Evolutionary conservation across 2,329 filamentous ascomycete species (phyloP), one percentile per base, ranked within the genome.

Genomic region (Arthrobotrys sinensis): DNA sequence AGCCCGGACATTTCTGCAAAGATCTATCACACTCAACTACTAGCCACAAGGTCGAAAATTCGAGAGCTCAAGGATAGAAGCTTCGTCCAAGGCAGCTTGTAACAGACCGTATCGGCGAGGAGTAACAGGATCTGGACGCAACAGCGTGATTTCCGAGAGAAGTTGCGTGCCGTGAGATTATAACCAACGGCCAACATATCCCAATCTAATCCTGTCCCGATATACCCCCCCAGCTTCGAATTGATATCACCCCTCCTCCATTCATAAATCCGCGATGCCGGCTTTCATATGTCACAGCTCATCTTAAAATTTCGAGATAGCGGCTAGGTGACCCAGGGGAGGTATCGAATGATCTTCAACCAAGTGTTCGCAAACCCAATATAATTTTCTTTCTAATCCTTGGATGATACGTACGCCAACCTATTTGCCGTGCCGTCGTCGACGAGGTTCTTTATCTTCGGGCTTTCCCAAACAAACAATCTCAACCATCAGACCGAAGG

Each of bases 341-440:
- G 63, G 64, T 14, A 64, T 57, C 64, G 64, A 65, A 57, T 70
- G 53, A 50, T 67, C 48, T 38, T 64, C 36, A 43, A 65, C 48
- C 55, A 69, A 69, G 65, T 57, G 72, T 62, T 75, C 43, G 34
- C 21, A 43, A 55, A 24, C 34, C 48, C 45, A 60, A 60, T 60
- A 60, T 64, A 64, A 38, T 32, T 73, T 40, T 65, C 62, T 66
- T 48, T 50, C 45, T 14, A 55, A 65, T 38, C 52, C 48, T 63
- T 66, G 62, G 50, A 38, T 38, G 46, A 38, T 53, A 73, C 69
- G 50, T 73, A 73, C 57, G 34, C 34, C 60, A 43, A 46, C 45
- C 28, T 66, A 73, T 50, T 64, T 66, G 50, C 69, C 62, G 69
- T 73, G 60, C 55, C 55, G 55, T 21, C 52, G 52, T 55, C 32